Evolutionary conservation across 1,139 yeast genomes (phyloP).

Genomic region (Hemisphaericaspora subhashii): DNA sequence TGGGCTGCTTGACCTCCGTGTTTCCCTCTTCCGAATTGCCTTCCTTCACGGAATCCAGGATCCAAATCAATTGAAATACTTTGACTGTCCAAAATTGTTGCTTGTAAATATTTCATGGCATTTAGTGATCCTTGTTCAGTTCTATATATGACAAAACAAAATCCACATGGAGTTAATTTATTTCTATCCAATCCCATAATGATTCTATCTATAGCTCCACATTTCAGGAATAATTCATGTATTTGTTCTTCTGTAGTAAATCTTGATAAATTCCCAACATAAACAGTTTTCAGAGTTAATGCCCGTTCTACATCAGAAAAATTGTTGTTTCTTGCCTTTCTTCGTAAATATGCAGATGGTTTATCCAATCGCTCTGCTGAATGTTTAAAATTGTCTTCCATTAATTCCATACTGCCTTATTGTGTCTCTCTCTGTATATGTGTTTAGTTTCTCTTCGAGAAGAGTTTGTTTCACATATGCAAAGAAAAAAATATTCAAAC

Average conservation of each 20-base stretch:
- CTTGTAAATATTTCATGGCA: constrained; percentile 77
- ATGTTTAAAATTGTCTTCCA: constrained; percentile 54
- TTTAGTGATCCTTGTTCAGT: constrained; percentile 69
- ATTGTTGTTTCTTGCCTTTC: constrained; percentile 59
- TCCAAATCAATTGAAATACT: constrained; percentile 82
- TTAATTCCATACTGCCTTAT: constrained; percentile 48
- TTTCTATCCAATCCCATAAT: constrained; percentile 93
- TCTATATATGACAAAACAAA: constrained; percentile 82
- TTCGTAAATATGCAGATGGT: constrained; percentile 73
- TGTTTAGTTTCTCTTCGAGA: no score
- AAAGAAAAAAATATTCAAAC: no score
- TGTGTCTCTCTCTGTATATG: neutral
- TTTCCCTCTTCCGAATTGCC: constrained; percentile 91
- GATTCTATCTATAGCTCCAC: constrained; percentile 75
- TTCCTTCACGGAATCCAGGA: constrained; percentile 91
- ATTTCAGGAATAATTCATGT: constrained; percentile 76
- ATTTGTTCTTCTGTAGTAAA: constrained; percentile 94
- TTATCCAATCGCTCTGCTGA: constrained; percentile 68
- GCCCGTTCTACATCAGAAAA: constrained; percentile 64
- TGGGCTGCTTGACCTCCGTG: constrained; percentile 78
- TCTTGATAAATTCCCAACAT: constrained; percentile 82
- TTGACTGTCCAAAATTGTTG: constrained; percentile 80
- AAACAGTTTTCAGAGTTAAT: constrained; percentile 68
- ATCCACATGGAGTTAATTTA: constrained; percentile 91
- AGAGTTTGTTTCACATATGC: no score